Conservation (phyloP, 192 early-diverging fungal species). For the Allomyces arbusculus region DNA sequence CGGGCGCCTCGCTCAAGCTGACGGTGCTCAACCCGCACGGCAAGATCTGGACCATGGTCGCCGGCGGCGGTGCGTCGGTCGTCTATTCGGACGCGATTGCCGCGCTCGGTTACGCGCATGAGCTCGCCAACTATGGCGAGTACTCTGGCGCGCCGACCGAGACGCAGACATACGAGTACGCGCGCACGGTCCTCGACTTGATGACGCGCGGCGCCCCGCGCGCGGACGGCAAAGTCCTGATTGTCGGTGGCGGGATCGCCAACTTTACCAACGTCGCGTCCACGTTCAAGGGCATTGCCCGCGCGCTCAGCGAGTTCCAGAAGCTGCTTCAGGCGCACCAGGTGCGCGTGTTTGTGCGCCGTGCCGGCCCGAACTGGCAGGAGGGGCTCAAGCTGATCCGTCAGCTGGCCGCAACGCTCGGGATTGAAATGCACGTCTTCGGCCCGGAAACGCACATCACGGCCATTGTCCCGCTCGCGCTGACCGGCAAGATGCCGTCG, state of each 20-base stretch:
- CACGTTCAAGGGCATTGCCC: conserved; percentile 98
- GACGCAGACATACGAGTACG: conserved; percentile 97
- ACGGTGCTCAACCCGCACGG: conserved; percentile 90
- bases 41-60: conserved; percentile 99
- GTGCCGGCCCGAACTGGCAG: conserved; percentile 98
- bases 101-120: conserved; percentile 76
- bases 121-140: conserved; percentile 98
- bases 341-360: conserved; percentile 87
- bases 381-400: conserved; percentile 93
- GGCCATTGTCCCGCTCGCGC: conserved; percentile 90
- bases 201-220: conserved; percentile 78
- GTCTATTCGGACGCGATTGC: conserved; percentile 98
- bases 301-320: conserved; percentile 81
- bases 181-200: conserved; percentile 91
- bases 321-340: conserved; percentile 65
- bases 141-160: conserved; percentile 99
- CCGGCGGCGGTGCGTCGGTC: conserved; percentile 95
- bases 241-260: conserved; percentile 98
- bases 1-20: conserved; percentile 93
- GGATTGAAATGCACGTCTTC: conserved; percentile 84
- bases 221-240: conserved; percentile 85
- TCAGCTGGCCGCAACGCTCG: conserved; percentile 74
- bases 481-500: conserved; percentile 42
- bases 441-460: conserved; percentile 97
- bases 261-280: conserved; percentile 99